Evolutionary conservation across 176 grass and related monocot genomes (phyloP).

Genomic region (Bothriochloa decipiens): DNA sequence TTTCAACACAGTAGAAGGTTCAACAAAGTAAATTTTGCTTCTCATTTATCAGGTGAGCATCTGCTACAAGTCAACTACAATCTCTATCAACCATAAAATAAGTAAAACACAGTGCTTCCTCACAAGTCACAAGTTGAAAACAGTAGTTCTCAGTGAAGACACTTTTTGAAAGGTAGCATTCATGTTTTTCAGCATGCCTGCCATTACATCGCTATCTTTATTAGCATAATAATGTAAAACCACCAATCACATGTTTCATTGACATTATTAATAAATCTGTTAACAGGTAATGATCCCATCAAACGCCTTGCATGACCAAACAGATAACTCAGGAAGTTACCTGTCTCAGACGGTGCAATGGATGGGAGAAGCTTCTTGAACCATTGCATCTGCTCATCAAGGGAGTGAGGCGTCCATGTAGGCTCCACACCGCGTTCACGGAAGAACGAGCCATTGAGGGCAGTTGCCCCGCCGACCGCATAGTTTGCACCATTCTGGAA

Average conservation of each 20-base stretch:
- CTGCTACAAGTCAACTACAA: background rate
- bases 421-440: slow-evolving; percentile 56
- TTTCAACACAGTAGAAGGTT: background rate
- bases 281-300: background rate
- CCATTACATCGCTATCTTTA: slow-evolving; percentile 22
- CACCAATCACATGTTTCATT: slow-evolving; percentile 22
- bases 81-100: slow-evolving; percentile 14
- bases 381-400: slow-evolving; percentile 75
- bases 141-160: background rate
- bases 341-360: slow-evolving; percentile 42
- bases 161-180: background rate
- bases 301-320: background rate
- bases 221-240: background rate
- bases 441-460: slow-evolving; percentile 66
- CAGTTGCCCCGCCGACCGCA: slow-evolving; percentile 77
- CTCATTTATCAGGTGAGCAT: slow-evolving; percentile 26
- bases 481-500: slow-evolving; percentile 83
- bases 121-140: slow-evolving; percentile 23
- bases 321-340: slow-evolving; percentile 34
- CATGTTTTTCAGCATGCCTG: slow-evolving; percentile 22
- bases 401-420: slow-evolving; percentile 66
- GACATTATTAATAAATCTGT: slow-evolving; percentile 13
- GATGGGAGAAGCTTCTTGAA: slow-evolving; percentile 74
- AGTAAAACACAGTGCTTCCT: slow-evolving; percentile 2
- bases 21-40: background rate